A percentile compares a stretch with the other conserved stretches of the same genome.
Conservation (phyloP, 2,329 filamentous ascomycete genomes). For the Epichloe uncinata region DNA sequence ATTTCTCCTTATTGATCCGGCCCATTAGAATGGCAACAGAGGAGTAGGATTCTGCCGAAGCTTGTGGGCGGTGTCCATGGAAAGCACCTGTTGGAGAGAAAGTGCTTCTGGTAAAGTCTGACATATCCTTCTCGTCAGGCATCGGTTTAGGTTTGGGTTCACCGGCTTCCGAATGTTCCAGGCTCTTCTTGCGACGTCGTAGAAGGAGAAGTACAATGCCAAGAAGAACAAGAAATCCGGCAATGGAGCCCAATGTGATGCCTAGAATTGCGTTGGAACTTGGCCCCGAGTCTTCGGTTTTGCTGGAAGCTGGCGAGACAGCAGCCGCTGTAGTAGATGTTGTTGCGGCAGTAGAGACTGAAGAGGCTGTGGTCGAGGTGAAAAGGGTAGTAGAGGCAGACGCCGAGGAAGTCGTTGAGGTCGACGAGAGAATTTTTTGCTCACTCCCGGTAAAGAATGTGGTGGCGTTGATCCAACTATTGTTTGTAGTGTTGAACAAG, state of each 20-base stretch:
- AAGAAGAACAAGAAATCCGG: slow-evolving; percentile 59
- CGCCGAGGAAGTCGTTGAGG: slow-evolving; percentile 17
- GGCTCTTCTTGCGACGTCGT: slow-evolving; percentile 37
- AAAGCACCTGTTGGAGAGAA: slow-evolving; percentile 25
- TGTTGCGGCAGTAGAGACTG: slow-evolving; percentile 9
- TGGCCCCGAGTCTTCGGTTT: slow-evolving; percentile 14
- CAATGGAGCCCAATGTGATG: slow-evolving; percentile 68
- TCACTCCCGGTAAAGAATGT: slow-evolving; percentile 41
- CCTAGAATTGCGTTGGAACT: slow-evolving; percentile 53
- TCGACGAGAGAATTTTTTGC: slow-evolving; percentile 24
- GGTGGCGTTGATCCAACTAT: slow-evolving; percentile 65
- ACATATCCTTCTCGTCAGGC: slow-evolving; percentile 45
- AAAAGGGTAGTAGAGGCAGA: slow-evolving; percentile 13
- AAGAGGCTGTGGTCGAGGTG: slow-evolving; percentile 8
- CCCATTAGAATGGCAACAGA: slow-evolving; percentile 56
- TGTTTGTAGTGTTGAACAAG: slow-evolving; percentile 64
- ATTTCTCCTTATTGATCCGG: slow-evolving; percentile 36
- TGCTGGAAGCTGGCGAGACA: not conserved
- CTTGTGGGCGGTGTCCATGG: slow-evolving; percentile 37
- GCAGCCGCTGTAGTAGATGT: slow-evolving; percentile 13
- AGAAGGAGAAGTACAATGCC: slow-evolving; percentile 54
- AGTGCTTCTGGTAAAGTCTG: slow-evolving; percentile 33
- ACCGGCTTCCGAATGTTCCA: slow-evolving; percentile 32
- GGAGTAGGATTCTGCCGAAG: slow-evolving; percentile 45
- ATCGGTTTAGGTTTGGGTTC: slow-evolving; percentile 27